Evolutionary conservation across 1,139 yeast genomes (phyloP), one percentile per base, ranked within the genome.

Genomic region (Kodamaea fungicola): DNA sequence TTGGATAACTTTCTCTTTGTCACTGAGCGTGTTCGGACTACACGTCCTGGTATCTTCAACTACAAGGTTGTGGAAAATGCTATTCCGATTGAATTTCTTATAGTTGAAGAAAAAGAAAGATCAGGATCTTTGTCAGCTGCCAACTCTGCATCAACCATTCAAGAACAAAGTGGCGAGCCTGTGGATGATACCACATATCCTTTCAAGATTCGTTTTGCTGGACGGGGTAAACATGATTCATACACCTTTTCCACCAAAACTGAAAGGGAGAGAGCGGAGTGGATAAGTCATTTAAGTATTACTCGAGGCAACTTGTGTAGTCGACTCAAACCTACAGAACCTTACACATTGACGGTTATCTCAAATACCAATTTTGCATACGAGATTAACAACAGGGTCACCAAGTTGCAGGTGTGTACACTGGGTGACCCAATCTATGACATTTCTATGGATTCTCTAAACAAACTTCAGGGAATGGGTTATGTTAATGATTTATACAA

Each of bases 1-100:
- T 62, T 88, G 38, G 96, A 88, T 53, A 85, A 88, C 51, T 86
- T 71, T 49, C 59, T 88, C 32, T 62, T 88, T 19, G 71, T 88
- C 6, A 79, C 92, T 2, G 94, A 86, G 32, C 47, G 57, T 28
- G 45, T 59, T 1, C 61, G 62, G 35, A 56, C 52, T 12, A 58
- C 48, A 28, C 55, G 55, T 31, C 40, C 48, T 12, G 55, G 57
- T 8, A 50, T 52, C 38, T 46, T 38, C 12, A 39, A 40, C 8
- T 71, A 60, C 43, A 72, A 70, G 45, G 71, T 80, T 0, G 54
- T 66, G 4, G 87, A 80, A 47, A 66, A 67, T 24, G 85, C 87
- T 1, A 76, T 80, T 7, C 83, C 85, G 0, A 64, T 78, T 22
- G 83, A 77, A 46, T 76, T 76, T 45, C 54, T 80, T 30, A 64